Conservation (phyloP, 805 yeast species). For the Ogataea pilisensis region DNA sequence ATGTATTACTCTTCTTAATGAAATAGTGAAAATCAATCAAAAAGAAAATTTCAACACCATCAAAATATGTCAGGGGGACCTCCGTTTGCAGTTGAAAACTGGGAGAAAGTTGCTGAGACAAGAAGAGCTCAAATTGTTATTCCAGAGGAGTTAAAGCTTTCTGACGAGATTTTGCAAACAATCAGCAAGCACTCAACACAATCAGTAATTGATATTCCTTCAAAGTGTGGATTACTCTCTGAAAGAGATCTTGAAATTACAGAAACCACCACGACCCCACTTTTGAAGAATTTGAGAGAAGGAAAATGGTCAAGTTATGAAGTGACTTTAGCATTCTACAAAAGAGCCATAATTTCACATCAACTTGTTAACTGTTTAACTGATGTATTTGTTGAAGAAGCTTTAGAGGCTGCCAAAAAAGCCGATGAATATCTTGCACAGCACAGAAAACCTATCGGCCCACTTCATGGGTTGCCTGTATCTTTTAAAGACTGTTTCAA, state of each 20-base stretch:
- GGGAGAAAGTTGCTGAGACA: too few relatives aligned
- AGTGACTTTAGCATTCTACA: slow-evolving; percentile 44
- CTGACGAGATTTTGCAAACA: too few relatives aligned
- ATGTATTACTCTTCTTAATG: too few relatives aligned
- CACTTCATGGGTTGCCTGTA: slow-evolving; percentile 61
- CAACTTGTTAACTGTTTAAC: slow-evolving; percentile 47
- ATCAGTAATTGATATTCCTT: too few relatives aligned
- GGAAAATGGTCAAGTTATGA: slow-evolving; percentile 39
- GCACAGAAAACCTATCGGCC: slow-evolving; percentile 47
- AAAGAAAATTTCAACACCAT: too few relatives aligned
- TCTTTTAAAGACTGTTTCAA: slow-evolving; percentile 57
- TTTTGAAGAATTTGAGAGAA: slow-evolving; percentile 33
- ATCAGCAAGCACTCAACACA: too few relatives aligned
- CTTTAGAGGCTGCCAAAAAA: slow-evolving; percentile 43
- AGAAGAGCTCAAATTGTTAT: too few relatives aligned
- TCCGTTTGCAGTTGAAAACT: too few relatives aligned
- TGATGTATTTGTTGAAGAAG: slow-evolving; percentile 45
- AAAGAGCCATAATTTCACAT: slow-evolving; percentile 45
- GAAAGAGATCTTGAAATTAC: slow-evolving; percentile 39
- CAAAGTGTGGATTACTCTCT: too few relatives aligned
- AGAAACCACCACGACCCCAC: slow-evolving; percentile 32
- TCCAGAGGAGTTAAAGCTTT: too few relatives aligned
- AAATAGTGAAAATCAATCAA: too few relatives aligned
- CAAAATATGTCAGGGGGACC: too few relatives aligned
- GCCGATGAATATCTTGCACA: slow-evolving; percentile 46